Evolutionary conservation across 2,329 filamentous ascomycete genomes (phyloP).

Genomic region (Chrysoporthe puriensis): DNA sequence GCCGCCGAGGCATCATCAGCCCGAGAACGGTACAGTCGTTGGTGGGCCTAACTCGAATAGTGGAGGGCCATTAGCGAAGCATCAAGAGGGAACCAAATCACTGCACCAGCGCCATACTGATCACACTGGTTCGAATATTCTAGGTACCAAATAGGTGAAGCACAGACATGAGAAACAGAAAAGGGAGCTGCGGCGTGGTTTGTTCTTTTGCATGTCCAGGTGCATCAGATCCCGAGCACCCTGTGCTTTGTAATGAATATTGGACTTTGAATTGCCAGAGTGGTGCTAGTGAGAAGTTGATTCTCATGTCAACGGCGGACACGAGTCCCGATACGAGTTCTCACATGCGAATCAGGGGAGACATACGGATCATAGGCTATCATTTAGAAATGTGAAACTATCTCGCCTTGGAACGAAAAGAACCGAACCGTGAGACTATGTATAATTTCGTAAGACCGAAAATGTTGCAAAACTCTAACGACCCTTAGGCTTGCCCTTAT

Average conservation of each 20-base stretch:
- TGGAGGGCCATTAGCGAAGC: conserved; percentile 21
- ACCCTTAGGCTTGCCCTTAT: conserved; percentile 20
- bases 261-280: no score
- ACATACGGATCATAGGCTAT: background rate
- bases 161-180: background rate
- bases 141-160: conserved; percentile 15
- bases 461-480: no score
- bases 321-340: background rate
- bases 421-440: background rate
- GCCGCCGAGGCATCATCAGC: conserved; percentile 19
- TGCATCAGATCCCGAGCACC: no score
- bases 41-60: conserved; percentile 19
- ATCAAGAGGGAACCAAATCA: conserved; percentile 18
- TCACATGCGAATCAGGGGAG: background rate
- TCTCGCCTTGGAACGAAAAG: no score
- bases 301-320: background rate
- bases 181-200: background rate
- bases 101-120: conserved; percentile 23
- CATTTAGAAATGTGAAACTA: background rate
- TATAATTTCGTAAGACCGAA: background rate
- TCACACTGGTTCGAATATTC: conserved; percentile 18
- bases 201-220: background rate
- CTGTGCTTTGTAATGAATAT: no score
- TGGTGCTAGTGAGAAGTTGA: no score
- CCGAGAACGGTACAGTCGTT: conserved; percentile 23